Conservation (phyloP, 225 moss, liverwort and hornwort genomes). For the Antitrichia curtipendula region DNA sequence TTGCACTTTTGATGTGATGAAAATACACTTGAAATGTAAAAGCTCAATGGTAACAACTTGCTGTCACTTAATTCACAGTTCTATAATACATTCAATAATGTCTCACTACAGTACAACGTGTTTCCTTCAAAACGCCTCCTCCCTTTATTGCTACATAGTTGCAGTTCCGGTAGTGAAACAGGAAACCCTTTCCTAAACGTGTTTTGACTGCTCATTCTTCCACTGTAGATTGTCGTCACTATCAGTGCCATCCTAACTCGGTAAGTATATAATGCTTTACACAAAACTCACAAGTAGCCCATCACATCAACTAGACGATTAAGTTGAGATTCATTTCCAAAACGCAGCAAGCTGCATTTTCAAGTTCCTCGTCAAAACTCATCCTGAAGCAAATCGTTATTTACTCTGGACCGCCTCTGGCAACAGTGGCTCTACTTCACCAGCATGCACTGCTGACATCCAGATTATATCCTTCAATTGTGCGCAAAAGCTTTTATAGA, state of each 20-base stretch:
- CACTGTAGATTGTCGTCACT: neutral
- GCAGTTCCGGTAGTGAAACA: neutral
- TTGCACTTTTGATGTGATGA: neutral
- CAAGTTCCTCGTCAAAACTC: neutral
- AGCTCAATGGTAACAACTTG: neutral
- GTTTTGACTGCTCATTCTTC: neutral
- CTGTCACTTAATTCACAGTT: neutral
- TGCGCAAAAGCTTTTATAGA: slow-evolving; percentile 77
- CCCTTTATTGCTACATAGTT: neutral
- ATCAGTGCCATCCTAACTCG: neutral
- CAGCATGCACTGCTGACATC: slow-evolving; percentile 62
- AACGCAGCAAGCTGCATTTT: neutral
- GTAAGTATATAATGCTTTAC: neutral
- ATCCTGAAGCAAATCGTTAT: neutral
- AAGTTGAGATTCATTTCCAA: neutral
- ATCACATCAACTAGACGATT: neutral
- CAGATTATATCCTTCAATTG: slow-evolving; percentile 73
- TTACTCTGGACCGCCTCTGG: neutral
- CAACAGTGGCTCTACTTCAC: slow-evolving; percentile 5
- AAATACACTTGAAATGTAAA: neutral
- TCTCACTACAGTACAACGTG: neutral
- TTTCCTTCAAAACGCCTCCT: neutral
- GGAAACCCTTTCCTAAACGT: neutral
- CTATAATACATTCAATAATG: neutral
- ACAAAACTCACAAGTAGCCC: neutral